Evolutionary conservation across 495 filamentous ascomycete species (phyloP).

Genomic region (Talaromyces liani): DNA sequence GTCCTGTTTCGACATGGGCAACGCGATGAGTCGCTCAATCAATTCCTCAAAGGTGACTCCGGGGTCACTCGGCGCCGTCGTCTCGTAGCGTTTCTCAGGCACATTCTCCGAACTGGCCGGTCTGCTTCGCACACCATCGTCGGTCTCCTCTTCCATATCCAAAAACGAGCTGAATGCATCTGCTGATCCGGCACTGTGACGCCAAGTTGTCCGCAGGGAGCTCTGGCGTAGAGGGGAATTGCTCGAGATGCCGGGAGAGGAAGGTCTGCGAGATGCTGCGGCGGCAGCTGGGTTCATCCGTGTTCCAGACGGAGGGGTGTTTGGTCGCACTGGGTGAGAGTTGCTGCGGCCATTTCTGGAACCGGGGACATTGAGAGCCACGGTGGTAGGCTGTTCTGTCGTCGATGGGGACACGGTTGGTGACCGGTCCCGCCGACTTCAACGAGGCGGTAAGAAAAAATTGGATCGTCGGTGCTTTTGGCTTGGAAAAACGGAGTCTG

Average conservation of each 20-base stretch:
- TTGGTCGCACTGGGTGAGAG: conserved; percentile 37
- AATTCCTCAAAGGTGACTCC: conserved; percentile 81
- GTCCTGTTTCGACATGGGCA: conserved; percentile 78
- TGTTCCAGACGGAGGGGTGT: conserved; percentile 31
- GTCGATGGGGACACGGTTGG: conserved; percentile 29
- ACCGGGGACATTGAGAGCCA: conserved; percentile 27
- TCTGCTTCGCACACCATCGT: conserved; percentile 21
- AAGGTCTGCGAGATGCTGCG: conserved; percentile 18
- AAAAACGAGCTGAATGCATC: conserved; percentile 39
- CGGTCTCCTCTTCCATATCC: conserved; percentile 40
- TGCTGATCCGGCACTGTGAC: conserved; percentile 29
- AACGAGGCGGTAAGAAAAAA: conserved; percentile 7
- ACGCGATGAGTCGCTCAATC: conserved; percentile 73
- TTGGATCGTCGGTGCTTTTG: background rate
- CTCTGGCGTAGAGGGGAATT: conserved; percentile 15
- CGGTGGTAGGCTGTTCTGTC: conserved; percentile 24
- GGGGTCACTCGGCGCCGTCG: conserved; percentile 31
- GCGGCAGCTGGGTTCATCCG: conserved; percentile 21
- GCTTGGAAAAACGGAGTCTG: background rate
- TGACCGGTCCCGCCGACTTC: conserved; percentile 32
- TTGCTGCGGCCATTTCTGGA: conserved; percentile 40
- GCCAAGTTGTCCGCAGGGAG: conserved; percentile 31
- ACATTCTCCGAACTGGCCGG: conserved; percentile 23
- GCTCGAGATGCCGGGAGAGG: conserved; percentile 17
- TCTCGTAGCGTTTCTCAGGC: conserved; percentile 26